Percentiles rank a stretch among this genome's conserved stretches.
phyloP scores from a whole-genome alignment of 2,329 filamentous ascomycete genomes.

The Colletotrichum viniferum region DNA sequence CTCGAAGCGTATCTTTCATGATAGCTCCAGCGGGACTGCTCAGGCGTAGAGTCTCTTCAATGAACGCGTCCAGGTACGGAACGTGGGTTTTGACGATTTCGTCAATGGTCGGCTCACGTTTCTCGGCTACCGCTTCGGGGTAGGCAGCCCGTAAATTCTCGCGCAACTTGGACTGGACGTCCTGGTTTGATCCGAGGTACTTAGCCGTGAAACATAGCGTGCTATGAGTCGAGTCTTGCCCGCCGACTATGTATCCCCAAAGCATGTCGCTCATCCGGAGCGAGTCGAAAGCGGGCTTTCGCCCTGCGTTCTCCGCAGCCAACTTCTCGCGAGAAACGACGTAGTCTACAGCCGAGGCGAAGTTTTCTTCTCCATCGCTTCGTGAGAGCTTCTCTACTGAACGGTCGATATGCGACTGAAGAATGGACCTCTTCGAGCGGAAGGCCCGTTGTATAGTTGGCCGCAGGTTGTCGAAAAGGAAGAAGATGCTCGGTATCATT shows the following conservation, averaged over 20 bases:
- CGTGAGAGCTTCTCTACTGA: background rate
- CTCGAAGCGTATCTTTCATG: background rate
- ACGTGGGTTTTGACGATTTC: background rate
- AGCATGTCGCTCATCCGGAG: background rate
- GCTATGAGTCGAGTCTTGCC: slow-evolving; percentile 28
- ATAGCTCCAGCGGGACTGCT: slow-evolving; percentile 6
- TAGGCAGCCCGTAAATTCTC: background rate
- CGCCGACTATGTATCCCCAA: slow-evolving; percentile 27
- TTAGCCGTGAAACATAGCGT: slow-evolving; percentile 30
- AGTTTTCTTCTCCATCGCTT: background rate
- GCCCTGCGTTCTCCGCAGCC: background rate
- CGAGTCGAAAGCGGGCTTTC: background rate
- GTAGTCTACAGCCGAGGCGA: background rate
- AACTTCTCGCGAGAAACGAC: background rate
- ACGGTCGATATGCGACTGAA: background rate
- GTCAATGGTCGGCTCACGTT: background rate
- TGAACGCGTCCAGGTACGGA: slow-evolving; percentile 1
- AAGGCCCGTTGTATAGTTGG: background rate
- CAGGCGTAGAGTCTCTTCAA: slow-evolving; percentile 34
- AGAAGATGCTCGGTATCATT: background rate
- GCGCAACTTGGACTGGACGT: background rate
- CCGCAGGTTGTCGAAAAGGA: background rate
- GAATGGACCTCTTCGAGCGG: background rate
- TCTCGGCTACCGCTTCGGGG: background rate
- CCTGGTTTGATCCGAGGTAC: slow-evolving; percentile 27